Base-by-base conservation (phyloP, 2,329 filamentous ascomycete genomes). In the Plectosphaerella plurivora region DNA sequence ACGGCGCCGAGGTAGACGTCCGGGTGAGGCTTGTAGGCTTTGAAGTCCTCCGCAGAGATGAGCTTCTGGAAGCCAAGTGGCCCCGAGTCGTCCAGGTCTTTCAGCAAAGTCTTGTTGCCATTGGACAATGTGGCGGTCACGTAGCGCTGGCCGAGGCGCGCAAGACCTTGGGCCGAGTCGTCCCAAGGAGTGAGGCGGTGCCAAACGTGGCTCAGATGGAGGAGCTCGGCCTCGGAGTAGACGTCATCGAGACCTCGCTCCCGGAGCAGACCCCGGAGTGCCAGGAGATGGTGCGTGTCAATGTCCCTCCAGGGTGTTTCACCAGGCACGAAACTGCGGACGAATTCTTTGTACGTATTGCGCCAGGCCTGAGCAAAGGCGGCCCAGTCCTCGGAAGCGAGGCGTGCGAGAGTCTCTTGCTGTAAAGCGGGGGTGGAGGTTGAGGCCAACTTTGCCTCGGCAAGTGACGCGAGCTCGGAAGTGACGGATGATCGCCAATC, bases 401-500 rank as follows among this genome's bases (percentile, higher is more conserved):
- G 75, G 4, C 69, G 61, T 1, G 73, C 67, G 3, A 81, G 77
- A 2, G 45, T 41, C 5, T 39, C 37, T 15, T 74, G 76, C 12
- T 68, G 57, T 10, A 72, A 69, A 0, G 81, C 62, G 6, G 85
- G 65, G 39, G 72, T 60, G 15, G 76, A 71, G 33, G 84, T 73
- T 2, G 47, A 20, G 3, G 0, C 16, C 14, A 64, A 63, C 59
- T 81, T 79, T 53, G 72, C 67, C 25, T 68, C 63, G 14, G 82
- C 78, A 39, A 76, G 74, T 11, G 73, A 63, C 22, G 70, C 65
- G 47, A 94, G 77, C 51, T 82, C 80, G 9, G 76, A 70, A 14
- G 77, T 81, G 18, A 94, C 82, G 2, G 83, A 82, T 39, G 74
- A 74, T 52, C 88, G 85, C 88, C 89, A 93, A 73, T 93, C 79